Evolutionary conservation across 768 basidiomycete genomes (phyloP).

Genomic region (Lentinus tigrinus): DNA sequence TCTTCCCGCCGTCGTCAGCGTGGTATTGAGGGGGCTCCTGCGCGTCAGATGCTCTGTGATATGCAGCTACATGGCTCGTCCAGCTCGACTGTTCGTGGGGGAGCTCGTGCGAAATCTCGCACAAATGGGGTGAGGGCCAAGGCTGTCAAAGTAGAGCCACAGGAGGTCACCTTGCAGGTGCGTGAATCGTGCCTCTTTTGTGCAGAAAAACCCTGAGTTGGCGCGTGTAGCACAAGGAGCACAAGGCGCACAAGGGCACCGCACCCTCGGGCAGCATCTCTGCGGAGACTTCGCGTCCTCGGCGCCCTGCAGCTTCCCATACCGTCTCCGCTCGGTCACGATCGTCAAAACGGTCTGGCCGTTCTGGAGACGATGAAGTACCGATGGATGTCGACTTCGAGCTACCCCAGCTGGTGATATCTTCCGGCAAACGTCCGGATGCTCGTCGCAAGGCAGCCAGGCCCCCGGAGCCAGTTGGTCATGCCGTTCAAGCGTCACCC

Average conservation of each 20-base stretch:
- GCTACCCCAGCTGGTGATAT: conserved; percentile 4
- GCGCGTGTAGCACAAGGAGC: not conserved
- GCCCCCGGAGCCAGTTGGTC: not conserved
- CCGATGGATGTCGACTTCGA: conserved; percentile 11
- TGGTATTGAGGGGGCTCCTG: not conserved
- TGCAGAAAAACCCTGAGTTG: not conserved
- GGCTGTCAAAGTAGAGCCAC: not conserved
- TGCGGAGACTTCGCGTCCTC: not conserved
- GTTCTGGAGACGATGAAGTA: conserved; percentile 1
- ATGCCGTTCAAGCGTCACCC: not conserved
- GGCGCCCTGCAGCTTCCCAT: conserved; percentile 3
- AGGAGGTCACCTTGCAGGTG: not conserved
- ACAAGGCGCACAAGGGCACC: not conserved
- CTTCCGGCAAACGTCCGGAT: conserved; percentile 14
- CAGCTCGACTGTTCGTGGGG: not conserved
- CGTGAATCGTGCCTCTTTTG: not conserved
- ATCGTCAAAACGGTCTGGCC: not conserved
- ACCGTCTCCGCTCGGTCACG: not conserved
- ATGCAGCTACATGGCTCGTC: conserved; percentile 5
- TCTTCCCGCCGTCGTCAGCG: not conserved
- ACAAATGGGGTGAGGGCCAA: not conserved
- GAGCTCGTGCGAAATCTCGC: not conserved
- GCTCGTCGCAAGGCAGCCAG: conserved; percentile 16
- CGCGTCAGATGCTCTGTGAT: conserved; percentile 30
- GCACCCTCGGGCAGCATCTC: not conserved